Evolutionary conservation across 2,329 filamentous ascomycete species (phyloP), one percentile per base, ranked within the genome.

Genomic region (Nemania sp.): DNA sequence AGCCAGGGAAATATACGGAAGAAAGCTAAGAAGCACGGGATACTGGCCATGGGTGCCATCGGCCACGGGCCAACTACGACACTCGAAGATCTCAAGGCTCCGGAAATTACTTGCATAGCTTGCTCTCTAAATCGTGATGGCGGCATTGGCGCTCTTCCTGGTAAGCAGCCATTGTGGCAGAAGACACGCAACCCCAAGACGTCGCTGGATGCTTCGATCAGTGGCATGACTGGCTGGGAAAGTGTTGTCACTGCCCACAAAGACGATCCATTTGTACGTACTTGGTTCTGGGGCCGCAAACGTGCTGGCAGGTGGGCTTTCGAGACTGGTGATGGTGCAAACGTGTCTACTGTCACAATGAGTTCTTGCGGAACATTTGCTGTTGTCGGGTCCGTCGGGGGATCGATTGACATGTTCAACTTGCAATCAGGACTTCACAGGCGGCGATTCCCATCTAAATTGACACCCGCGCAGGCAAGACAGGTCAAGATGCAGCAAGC

Each of bases 261-360:
- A 66, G 84, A 88, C 46, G 93, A 97, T 66, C 81, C 86, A 39
- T 89, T 83, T 67, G 94, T 91, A 15, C 84, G 94, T 48, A 97
- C 94, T 1, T 99, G 94, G 94, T 97, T 97, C 73, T 97, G 94
- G 92, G 94, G 93, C 5, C 86, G 91, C 52, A 97, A 95, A 73
- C 86, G 88, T 64, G 92, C 94, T 43, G 94, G 94, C 9, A 82
- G 94, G 59, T 99, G 94, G 94, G 88, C 89, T 0, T 90, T 99
- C 63, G 86, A 89, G 61, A 97, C 92, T 0, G 83, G 88, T 34
- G 94, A 99, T 72, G 83, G 83, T 15, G 82, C 84, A n/a, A 83
- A 91, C 65, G 93, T 96, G 54, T 83, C 88, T 60, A 93, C 89
- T 48, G 91, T 99, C 17, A 83, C 91, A 9, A 88, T 99, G 56